Base-by-base conservation (phyloP, 139 green algal species). In the Nannochloris sp. region DNA sequence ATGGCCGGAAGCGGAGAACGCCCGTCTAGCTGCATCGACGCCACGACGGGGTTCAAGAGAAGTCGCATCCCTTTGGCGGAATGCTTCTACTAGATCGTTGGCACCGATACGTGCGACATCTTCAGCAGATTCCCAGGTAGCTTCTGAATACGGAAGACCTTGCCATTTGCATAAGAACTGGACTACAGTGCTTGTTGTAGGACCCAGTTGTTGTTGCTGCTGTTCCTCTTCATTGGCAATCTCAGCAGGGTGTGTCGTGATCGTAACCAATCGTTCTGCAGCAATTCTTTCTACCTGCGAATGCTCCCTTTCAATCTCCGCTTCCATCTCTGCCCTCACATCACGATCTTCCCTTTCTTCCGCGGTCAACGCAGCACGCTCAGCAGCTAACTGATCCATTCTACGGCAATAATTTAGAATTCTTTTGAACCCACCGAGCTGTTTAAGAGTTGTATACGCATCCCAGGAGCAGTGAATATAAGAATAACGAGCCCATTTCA, bases 391-490 rank as follows among this genome's bases (percentile, higher is more conserved):
- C 15, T 87, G 77, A 15, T 96, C 85, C 25, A 80, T 56, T 46
- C 72, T 81, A 56, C 80, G 85, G 34, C 91, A 92, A 85, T 97
- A 97, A 79, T 97, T 97, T 30, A 83, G 30, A 8, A 97, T 78
- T 6, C 90, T 83, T 85, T 97, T 97, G 86, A 81, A 91, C 24
- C 91, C 91, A 3, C 35, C 34, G 31, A 69, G 45, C 64, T 81
- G 61, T 34, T 55, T 65, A 37, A 97, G 84, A 1, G 72, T 76
- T 0, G 61, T 54, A 0, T 75, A 67, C 4, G 36, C 57, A 35
- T 95, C 85, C 92, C 92, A 97, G 44, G 69, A 79, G 78, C 73
- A 89, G 82, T 97, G 89, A 37, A 89, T 87, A 83, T 95, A 90
- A 24, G 75, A 83, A 60, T 72, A 81, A 23, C 85, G 70, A 47